Evolutionary conservation across 2,329 filamentous ascomycete genomes (phyloP), one percentile per base, ranked within the genome.

Genomic region (Rachicladosporium sp.): DNA sequence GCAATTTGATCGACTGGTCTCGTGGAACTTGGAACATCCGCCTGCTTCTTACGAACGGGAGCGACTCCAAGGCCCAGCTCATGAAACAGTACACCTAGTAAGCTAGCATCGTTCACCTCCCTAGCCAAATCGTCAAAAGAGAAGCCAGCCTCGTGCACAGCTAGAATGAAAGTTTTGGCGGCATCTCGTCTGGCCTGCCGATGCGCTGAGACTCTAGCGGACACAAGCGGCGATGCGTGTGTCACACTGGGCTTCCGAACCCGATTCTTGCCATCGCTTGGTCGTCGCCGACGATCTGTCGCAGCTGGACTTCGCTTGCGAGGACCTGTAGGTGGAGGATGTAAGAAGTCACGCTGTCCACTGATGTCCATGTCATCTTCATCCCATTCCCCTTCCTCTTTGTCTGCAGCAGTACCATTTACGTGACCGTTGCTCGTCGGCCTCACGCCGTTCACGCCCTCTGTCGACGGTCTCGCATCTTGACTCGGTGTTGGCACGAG

Each of bases 301-400:
- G 39, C 37, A 34, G 33, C 40, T 6, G 31, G 19, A 34, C 45
- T 46, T 7, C 45, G 46, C 32, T 50, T 48, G n/a, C 50, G 43
- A 10, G 53, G 52, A 9, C 52, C 51, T 23, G 49, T 55, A 3
- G 54, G 53, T 7, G 50, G 51, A 15, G 51, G 49, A 11, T 43
- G 49, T 10, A 54, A 43, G 35, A 52, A 54, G 10, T 49, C 49
- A 6, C 46, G 47, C 29, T 41, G 27, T 23, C 36, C 37, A 13
- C 39, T 37, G 8, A 29, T 36, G 2, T 42, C 37, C 36, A 71
- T 68, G 49, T 80, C 77, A 11, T 69, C 73, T 50, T 86, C 82
- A 50, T 89, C 84, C 46, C 91, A 58, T 57, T 93, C 85, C 10
- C 82, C 83, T 51, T 93, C 84, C 52, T 91, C 83, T 41, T 64